These are phyloP conservation scores for Penicillium sp. DNA, from an alignment of 2,329 filamentous ascomycete species.

Conservation along the genomic window DNA sequence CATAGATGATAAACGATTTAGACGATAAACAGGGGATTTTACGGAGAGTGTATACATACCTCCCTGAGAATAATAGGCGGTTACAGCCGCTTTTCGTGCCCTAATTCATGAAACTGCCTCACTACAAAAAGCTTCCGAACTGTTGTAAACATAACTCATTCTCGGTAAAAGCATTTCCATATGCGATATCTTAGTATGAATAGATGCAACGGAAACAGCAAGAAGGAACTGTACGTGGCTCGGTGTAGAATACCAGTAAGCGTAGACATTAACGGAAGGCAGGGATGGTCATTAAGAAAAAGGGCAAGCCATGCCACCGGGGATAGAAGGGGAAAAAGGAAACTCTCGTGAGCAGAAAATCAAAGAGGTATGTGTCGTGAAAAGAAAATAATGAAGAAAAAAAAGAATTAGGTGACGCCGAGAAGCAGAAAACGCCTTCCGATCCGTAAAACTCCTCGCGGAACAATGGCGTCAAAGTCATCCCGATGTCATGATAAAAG, in stretches of 20 bases:
- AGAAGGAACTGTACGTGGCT: slow-evolving; percentile 12
- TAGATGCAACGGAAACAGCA: slow-evolving; percentile 14
- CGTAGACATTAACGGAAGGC: slow-evolving; percentile 10
- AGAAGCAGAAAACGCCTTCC: slow-evolving; percentile 23
- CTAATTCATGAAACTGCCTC: neutral
- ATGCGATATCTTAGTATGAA: slow-evolving; percentile 19
- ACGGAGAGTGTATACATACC: neutral
- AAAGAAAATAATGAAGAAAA: slow-evolving; percentile 8
- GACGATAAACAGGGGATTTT: neutral
- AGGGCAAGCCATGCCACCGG: neutral
- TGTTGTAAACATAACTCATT: neutral
- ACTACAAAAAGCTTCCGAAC: neutral
- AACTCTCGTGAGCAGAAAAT: slow-evolving; percentile 10
- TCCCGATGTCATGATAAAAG: slow-evolving; percentile 15
- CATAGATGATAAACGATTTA: neutral
- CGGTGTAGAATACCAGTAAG: slow-evolving; percentile 10
- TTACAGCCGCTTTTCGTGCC: neutral
- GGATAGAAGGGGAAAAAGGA: slow-evolving; percentile 7
- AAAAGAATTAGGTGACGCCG: slow-evolving; percentile 12
- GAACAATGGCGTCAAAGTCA: slow-evolving; percentile 24
- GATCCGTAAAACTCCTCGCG: slow-evolving; percentile 15
- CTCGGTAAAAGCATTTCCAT: slow-evolving; percentile 15
- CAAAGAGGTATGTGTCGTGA: slow-evolving; percentile 18
- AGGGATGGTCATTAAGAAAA: slow-evolving; percentile 21
- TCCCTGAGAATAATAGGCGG: neutral